These are phyloP conservation scores for Vigna angularis DNA, from an alignment of 306 rosid genomes.

Conservation along the genomic window DNA sequence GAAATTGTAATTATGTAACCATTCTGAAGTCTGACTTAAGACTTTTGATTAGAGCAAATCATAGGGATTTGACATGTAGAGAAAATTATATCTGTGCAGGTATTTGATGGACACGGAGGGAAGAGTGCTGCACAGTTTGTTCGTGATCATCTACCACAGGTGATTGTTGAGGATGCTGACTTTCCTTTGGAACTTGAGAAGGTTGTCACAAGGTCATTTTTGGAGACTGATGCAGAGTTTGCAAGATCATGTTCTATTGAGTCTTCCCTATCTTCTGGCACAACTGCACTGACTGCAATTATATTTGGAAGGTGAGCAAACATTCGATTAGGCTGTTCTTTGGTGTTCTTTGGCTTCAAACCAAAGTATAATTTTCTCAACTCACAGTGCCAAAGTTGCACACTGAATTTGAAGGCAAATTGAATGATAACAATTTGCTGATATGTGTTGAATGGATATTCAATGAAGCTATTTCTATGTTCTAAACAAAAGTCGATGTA, in stretches of 20 bases:
- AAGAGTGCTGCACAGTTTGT: constrained; percentile 85
- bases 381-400: constrained; percentile 1
- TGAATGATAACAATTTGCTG: too few species aligned
- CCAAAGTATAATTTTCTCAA: neutral
- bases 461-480: neutral
- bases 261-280: constrained; percentile 82
- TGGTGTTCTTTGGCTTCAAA: constrained; percentile 15
- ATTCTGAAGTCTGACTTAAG: constrained; percentile 3
- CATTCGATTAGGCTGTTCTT: constrained; percentile 13
- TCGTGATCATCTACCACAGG: constrained; percentile 85
- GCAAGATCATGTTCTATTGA: constrained; percentile 68
- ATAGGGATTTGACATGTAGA: constrained; percentile 29
- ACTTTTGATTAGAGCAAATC: neutral
- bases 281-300: constrained; percentile 95
- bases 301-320: constrained; percentile 80
- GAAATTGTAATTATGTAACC: neutral
- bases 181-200: constrained; percentile 91
- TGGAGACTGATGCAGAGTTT: constrained; percentile 83
- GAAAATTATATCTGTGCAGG: constrained; percentile 57
- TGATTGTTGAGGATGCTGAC: constrained; percentile 86
- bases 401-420: neutral
- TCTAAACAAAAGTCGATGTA: neutral
- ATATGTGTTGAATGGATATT: neutral
- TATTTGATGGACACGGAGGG: constrained; percentile 98
- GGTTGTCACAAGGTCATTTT: constrained; percentile 86